phyloP scores from a whole-genome alignment of 805 yeast genomes.

The Ogataea nonfermentans region DNA sequence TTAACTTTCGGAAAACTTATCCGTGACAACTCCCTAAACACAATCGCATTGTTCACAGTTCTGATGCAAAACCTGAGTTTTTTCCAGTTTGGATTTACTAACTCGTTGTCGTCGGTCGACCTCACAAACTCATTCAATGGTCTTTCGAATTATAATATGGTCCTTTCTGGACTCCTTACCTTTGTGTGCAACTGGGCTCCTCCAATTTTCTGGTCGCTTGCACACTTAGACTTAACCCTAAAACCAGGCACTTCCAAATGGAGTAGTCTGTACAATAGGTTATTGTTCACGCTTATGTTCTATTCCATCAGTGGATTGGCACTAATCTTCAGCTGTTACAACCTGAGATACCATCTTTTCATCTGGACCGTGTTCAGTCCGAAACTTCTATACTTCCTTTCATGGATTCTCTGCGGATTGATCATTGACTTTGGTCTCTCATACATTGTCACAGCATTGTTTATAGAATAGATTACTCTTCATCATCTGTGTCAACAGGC shows the following conservation, averaged over 20 bases:
- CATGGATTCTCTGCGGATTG: constrained; percentile 62
- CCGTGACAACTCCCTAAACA: constrained; percentile 18
- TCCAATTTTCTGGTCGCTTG: constrained; percentile 76
- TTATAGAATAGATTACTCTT: constrained; percentile 45
- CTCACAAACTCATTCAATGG: constrained; percentile 93
- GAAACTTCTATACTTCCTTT: constrained; percentile 72
- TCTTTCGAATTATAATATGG: constrained; percentile 62
- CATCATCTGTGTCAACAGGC: constrained; percentile 92
- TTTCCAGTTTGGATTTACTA: constrained; percentile 87
- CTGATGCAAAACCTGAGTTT: constrained; percentile 73
- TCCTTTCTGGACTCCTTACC: constrained; percentile 73
- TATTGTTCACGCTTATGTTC: constrained; percentile 45
- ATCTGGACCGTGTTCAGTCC: constrained; percentile 99
- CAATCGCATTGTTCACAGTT: constrained; percentile 37
- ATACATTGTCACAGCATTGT: constrained; percentile 20
- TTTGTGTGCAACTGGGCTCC: constrained; percentile 83
- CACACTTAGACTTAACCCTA: constrained; percentile 29
- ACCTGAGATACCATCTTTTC: constrained; percentile 80
- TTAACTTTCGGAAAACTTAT: constrained; percentile 16
- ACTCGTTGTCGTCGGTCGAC: constrained; percentile 88
- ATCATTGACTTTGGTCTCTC: constrained; percentile 38
- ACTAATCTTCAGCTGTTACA: constrained; percentile 66
- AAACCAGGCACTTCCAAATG: constrained; percentile 25
- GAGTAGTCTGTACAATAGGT: constrained; percentile 36
- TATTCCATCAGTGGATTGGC: constrained; percentile 59